Evolutionary conservation across 495 filamentous ascomycete species (phyloP).

Genomic region (Tuber borchii): DNA sequence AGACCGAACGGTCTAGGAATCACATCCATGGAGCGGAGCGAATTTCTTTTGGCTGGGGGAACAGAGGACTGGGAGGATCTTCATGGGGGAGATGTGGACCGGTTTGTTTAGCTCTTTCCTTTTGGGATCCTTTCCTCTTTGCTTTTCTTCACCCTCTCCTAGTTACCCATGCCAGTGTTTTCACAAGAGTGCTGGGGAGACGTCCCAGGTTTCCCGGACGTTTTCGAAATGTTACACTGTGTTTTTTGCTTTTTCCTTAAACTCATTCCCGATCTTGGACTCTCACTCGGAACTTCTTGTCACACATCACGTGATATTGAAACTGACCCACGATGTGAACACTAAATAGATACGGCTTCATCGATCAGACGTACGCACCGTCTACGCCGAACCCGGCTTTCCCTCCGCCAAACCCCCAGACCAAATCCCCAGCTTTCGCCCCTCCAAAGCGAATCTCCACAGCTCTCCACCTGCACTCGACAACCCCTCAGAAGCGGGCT

Average conservation of each 20-base stretch:
- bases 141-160: neutral
- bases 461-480: constrained; percentile 34
- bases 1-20: neutral
- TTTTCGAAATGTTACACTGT: neutral
- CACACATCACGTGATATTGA: constrained; percentile 22
- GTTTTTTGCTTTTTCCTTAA: neutral
- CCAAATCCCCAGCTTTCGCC: constrained; percentile 41
- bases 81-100: constrained; percentile 76
- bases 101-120: constrained; percentile 39
- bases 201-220: neutral
- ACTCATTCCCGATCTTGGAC: neutral
- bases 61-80: constrained; percentile 95
- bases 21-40: constrained; percentile 15
- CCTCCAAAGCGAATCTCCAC: constrained; percentile 45
- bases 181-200: neutral
- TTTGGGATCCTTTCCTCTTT: neutral
- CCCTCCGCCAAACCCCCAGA: constrained; percentile 10
- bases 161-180: neutral
- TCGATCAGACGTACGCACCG: constrained; percentile 50
- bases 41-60: constrained; percentile 59
- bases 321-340: constrained; percentile 9
- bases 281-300: constrained; percentile 22
- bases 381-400: constrained; percentile 25
- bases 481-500: constrained; percentile 41
- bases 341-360: constrained; percentile 75